Conservation (phyloP, 345 rosid species). For the Mercurialis annua region DNA sequence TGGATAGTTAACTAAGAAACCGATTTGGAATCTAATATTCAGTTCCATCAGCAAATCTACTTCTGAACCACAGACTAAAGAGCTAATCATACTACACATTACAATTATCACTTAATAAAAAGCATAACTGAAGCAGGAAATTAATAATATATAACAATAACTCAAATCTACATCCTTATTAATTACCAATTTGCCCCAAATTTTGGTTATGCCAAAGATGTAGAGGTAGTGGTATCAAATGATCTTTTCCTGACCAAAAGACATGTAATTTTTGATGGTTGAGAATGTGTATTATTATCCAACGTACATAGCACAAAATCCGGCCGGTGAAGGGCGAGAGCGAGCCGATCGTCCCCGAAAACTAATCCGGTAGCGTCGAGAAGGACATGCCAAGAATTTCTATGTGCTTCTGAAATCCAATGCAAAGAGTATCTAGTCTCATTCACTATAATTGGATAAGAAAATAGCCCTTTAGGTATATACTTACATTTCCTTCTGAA, state of each 20-base stretch:
- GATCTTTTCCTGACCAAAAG: slow-evolving; percentile 19
- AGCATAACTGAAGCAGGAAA: too few species aligned
- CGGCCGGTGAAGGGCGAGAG: slow-evolving; percentile 42
- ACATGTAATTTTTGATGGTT: slow-evolving; percentile 31
- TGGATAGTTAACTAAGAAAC: too few species aligned
- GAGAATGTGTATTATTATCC: slow-evolving; percentile 8
- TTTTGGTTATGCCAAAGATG: not conserved
- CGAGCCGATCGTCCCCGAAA: slow-evolving; percentile 42
- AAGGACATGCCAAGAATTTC: slow-evolving; percentile 67
- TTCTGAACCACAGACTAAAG: too few species aligned
- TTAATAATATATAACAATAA: too few species aligned
- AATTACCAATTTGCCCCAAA: too few species aligned
- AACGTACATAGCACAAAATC: slow-evolving; percentile 10
- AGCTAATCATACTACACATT: too few species aligned
- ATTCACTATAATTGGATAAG: slow-evolving; percentile 44
- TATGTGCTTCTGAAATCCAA: slow-evolving; percentile 72
- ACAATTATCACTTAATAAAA: too few species aligned
- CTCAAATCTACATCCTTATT: too few species aligned
- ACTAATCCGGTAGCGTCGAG: slow-evolving; percentile 49
- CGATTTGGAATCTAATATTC: too few species aligned
- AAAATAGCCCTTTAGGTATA: slow-evolving; percentile 51
- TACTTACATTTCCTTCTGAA: slow-evolving; percentile 65
- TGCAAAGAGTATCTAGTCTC: slow-evolving; percentile 55
- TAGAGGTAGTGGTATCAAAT: slow-evolving; percentile 8
- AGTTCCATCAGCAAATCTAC: too few species aligned